phyloP scores from a whole-genome alignment of 176 grass and related monocot genomes.

The Oryza meyeriana region DNA sequence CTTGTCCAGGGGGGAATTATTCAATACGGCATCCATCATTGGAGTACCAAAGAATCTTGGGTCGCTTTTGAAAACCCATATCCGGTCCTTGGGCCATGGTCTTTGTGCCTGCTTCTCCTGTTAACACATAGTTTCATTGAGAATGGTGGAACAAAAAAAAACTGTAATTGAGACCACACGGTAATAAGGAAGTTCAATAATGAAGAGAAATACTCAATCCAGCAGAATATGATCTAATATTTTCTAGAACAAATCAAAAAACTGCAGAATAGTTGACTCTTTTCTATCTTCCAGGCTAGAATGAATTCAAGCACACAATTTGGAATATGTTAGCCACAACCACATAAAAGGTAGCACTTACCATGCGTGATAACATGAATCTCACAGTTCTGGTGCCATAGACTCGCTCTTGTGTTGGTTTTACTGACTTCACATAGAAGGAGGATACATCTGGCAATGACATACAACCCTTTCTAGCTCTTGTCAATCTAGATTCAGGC shows the following conservation, averaged over 20 bases:
- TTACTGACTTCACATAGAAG: slow-evolving; percentile 76
- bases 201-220: background rate
- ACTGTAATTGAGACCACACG: background rate
- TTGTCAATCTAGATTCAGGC: slow-evolving; percentile 74
- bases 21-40: slow-evolving; percentile 86
- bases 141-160: background rate
- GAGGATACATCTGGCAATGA: slow-evolving; percentile 78
- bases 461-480: slow-evolving; percentile 93
- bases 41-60: slow-evolving; percentile 97
- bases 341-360: slow-evolving; percentile 42
- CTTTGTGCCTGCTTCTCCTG: slow-evolving; percentile 97
- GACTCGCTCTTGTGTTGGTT: slow-evolving; percentile 66
- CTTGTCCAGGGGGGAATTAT: slow-evolving; percentile 86
- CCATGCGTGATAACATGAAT: slow-evolving; percentile 98
- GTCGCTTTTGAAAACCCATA: slow-evolving; percentile 87
- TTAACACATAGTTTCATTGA: slow-evolving; percentile 31
- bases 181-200: background rate
- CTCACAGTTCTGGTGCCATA: slow-evolving; percentile 84
- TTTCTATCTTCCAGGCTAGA: background rate
- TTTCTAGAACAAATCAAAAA: background rate
- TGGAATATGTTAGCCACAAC: slow-evolving; percentile 17
- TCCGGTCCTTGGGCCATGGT: slow-evolving; percentile 94
- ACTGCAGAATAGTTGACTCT: background rate
- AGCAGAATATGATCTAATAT: background rate
- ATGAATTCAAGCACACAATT: background rate